Percentiles rank a stretch among this genome's conserved stretches.
phyloP scores from a whole-genome alignment of 345 rosid genomes.

The Hibiscus tridactylites region DNA sequence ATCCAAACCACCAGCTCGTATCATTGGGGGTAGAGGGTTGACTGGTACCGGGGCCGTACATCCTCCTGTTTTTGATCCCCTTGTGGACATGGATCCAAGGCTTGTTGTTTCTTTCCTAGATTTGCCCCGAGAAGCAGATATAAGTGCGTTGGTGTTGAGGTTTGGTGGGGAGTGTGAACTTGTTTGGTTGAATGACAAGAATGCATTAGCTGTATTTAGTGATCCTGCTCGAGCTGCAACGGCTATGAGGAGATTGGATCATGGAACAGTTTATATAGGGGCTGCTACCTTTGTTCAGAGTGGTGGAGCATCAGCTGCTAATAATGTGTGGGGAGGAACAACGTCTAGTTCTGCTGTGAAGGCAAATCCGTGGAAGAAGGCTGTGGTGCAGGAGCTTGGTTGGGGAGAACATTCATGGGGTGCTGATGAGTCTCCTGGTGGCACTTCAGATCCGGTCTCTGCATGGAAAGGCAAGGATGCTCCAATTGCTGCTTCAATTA shows the following conservation, averaged over 20 bases:
- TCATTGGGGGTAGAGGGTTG: slow-evolving; percentile 61
- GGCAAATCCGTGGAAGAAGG: slow-evolving; percentile 82
- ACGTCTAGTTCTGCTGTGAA: slow-evolving; percentile 22
- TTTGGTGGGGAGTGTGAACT: slow-evolving; percentile 96
- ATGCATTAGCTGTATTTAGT: slow-evolving; percentile 79
- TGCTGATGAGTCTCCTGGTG: slow-evolving; percentile 38
- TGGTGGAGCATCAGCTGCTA: slow-evolving; percentile 26
- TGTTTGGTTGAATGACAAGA: slow-evolving; percentile 90
- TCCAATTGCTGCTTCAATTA: slow-evolving; percentile 43
- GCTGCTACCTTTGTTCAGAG: slow-evolving; percentile 47
- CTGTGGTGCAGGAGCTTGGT: slow-evolving; percentile 50
- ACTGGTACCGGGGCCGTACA: slow-evolving; percentile 32
- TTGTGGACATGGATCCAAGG: slow-evolving; percentile 95
- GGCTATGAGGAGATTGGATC: slow-evolving; percentile 93
- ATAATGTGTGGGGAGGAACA: slow-evolving; percentile 58
- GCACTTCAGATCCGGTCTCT: slow-evolving; percentile 27
- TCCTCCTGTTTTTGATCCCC: slow-evolving; percentile 62
- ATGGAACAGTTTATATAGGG: slow-evolving; percentile 72
- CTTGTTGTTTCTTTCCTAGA: slow-evolving; percentile 80
- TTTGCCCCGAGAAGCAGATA: slow-evolving; percentile 84
- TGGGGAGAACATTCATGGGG: slow-evolving; percentile 64
- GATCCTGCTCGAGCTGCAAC: slow-evolving; percentile 98
- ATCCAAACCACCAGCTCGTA: slow-evolving; percentile 72
- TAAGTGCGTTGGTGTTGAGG: slow-evolving; percentile 72
- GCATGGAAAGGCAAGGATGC: slow-evolving; percentile 46